Evolutionary conservation across 2,329 filamentous ascomycete species (phyloP).

Genomic region (Tolypocladium ovalisporum): DNA sequence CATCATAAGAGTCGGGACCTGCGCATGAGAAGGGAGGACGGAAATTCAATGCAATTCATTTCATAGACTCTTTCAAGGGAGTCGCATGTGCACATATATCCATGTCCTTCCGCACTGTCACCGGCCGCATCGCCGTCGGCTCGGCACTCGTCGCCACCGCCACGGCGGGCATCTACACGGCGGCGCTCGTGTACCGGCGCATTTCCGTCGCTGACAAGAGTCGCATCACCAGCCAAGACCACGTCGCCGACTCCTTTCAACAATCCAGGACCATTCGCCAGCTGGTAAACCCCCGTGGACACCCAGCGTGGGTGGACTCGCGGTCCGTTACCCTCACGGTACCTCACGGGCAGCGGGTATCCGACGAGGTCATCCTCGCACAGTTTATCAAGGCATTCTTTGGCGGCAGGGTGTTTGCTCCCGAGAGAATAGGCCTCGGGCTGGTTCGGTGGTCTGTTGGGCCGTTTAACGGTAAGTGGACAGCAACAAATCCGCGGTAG

Average conservation of each 20-base stretch:
- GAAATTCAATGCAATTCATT: background rate
- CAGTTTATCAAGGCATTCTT: conserved; percentile 18
- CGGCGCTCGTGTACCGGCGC: conserved; percentile 1
- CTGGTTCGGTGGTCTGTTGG: conserved; percentile 1
- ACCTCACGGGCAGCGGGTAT: conserved; percentile 6
- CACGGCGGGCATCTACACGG: conserved; percentile 1
- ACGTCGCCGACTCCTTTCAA: conserved; percentile 12
- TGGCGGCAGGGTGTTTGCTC: conserved; percentile 16
- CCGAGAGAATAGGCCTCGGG: conserved; percentile 11
- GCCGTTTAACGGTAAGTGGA: background rate
- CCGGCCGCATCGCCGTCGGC: background rate
- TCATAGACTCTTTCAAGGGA: background rate
- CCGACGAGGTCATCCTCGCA: conserved; percentile 16
- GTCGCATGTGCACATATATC: background rate
- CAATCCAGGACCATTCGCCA: conserved; percentile 11
- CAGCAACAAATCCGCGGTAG: background rate
- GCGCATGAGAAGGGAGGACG: background rate
- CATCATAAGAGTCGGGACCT: background rate
- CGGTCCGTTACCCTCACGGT: conserved; percentile 11
- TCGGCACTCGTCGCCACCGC: background rate
- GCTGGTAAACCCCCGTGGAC: conserved; percentile 13
- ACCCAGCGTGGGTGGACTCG: conserved; percentile 10
- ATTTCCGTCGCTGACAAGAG: background rate
- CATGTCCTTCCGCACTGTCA: background rate
- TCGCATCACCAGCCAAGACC: conserved; percentile 7